Evolutionary conservation across 2,329 filamentous ascomycete genomes (phyloP).

Genomic region (Sclerotinia minor): DNA sequence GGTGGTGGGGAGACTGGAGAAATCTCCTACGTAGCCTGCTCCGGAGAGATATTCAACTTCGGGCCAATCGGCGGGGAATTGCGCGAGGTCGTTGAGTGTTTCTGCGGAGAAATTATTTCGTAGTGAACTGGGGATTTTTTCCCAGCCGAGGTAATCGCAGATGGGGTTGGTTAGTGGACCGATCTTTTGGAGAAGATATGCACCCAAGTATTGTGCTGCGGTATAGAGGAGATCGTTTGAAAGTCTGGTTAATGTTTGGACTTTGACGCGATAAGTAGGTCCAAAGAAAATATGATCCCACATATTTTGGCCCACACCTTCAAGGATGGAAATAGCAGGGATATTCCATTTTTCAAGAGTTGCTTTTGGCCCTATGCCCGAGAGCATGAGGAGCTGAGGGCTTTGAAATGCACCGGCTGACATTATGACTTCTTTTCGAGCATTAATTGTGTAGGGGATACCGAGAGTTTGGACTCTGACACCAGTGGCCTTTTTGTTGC

Average conservation of each 20-base stretch:
- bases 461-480: conserved; percentile 11
- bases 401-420: conserved; percentile 52
- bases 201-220: neutral
- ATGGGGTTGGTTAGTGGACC: conserved; percentile 2
- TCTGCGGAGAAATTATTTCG: neutral
- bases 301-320: conserved; percentile 54
- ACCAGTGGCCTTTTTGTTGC: conserved; percentile 5
- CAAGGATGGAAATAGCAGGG: conserved; percentile 47
- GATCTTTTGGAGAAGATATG: neutral
- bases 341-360: conserved; percentile 50
- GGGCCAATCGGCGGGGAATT: conserved; percentile 40
- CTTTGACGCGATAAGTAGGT: conserved; percentile 1
- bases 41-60: conserved; percentile 42
- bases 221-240: conserved; percentile 13
- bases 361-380: conserved; percentile 49
- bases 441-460: conserved; percentile 28
- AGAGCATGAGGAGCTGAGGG: conserved; percentile 51
- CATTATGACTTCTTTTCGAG: conserved; percentile 44
- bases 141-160: conserved; percentile 44
- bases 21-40: conserved; percentile 6
- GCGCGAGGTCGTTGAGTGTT: conserved; percentile 35
- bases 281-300: conserved; percentile 37
- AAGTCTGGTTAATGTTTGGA: conserved; percentile 1
- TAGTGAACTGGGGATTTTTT: conserved; percentile 34
- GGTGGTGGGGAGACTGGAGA: conserved; percentile 1